Conservation (phyloP, 2,329 filamentous ascomycete genomes). For the Stagonosporopsis vannaccii region DNA sequence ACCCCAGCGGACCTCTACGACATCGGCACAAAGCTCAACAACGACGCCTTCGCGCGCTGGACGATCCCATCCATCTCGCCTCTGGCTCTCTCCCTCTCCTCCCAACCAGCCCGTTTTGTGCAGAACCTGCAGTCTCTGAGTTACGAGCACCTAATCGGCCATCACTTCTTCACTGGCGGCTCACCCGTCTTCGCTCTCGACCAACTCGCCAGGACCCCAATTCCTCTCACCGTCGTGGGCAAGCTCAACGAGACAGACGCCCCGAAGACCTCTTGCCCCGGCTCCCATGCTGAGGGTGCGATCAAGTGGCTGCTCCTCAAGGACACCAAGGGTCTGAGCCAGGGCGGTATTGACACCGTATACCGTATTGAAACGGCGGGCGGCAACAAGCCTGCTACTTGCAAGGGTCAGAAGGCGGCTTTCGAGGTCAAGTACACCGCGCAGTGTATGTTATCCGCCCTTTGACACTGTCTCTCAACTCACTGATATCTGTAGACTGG, state of each 20-base stretch:
- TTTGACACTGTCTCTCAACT: no score
- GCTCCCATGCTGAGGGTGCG: constrained; percentile 47
- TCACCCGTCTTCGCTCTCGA: constrained; percentile 68
- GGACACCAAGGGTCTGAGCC: constrained; percentile 48
- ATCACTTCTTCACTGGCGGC: constrained; percentile 69
- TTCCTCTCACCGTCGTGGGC: constrained; percentile 52
- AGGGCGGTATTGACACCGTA: constrained; percentile 53
- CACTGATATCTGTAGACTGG: constrained; percentile 8
- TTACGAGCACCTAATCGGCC: constrained; percentile 59
- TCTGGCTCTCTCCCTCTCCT: constrained; percentile 41
- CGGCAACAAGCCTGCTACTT: constrained; percentile 52
- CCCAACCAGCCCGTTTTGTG: constrained; percentile 29
- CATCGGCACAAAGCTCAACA: constrained; percentile 42
- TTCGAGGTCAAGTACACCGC: constrained; percentile 56
- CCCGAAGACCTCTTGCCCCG: constrained; percentile 54
- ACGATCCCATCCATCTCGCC: constrained; percentile 44
- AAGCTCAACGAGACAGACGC: constrained; percentile 62
- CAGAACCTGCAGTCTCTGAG: constrained; percentile 39
- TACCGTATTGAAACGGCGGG: constrained; percentile 60
- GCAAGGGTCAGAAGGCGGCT: constrained; percentile 40
- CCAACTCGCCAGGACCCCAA: constrained; percentile 47
- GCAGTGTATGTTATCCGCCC: constrained; percentile 29
- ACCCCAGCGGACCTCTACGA: constrained; percentile 45
- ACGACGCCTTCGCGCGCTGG: constrained; percentile 39
- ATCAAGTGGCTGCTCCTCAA: constrained; percentile 58